Conservation (phyloP, 2,329 filamentous ascomycete species). For the Myrmaecium sp. region DNA sequence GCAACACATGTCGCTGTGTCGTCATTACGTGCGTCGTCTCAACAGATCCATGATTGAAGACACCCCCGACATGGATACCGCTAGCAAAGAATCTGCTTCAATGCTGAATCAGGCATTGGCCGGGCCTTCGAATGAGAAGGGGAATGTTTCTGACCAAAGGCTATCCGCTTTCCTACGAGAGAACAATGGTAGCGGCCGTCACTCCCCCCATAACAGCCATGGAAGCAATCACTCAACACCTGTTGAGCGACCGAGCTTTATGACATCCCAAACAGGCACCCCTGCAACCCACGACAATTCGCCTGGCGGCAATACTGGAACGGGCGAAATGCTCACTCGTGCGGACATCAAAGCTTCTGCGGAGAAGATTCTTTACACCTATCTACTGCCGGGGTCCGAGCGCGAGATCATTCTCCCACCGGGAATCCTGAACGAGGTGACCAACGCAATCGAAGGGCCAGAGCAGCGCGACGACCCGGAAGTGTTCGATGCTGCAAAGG, state of each 20-base stretch:
- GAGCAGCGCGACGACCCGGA: constrained; percentile 89
- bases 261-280: constrained; percentile 58
- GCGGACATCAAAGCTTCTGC: constrained; percentile 84
- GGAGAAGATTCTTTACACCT: constrained; percentile 98
- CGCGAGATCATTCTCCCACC: constrained; percentile 88
- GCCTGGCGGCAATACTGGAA: constrained; percentile 18
- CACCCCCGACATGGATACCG: constrained; percentile 76
- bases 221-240: constrained; percentile 29
- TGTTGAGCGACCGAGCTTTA: constrained; percentile 40
- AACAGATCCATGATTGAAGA: constrained; percentile 83
- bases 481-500: constrained; percentile 92
- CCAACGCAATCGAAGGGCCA: constrained; percentile 64
- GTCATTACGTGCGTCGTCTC: constrained; percentile 91
- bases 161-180: constrained; percentile 76
- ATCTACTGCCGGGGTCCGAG: constrained; percentile 84
- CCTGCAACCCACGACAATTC: constrained; percentile 33
- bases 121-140: constrained; percentile 44
- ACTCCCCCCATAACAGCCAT: constrained; percentile 31
- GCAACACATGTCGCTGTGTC: constrained; percentile 94
- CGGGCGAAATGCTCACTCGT: constrained; percentile 66
- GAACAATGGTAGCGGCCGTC: constrained; percentile 27
- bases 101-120: constrained; percentile 51
- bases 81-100: constrained; percentile 71
- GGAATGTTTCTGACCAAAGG: constrained; percentile 63
- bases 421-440: constrained; percentile 72